Percentiles rank a stretch among this genome's conserved stretches.
Conservation (phyloP, 1,284 basidiomycete species). For the Malassezia obtusa region DNA sequence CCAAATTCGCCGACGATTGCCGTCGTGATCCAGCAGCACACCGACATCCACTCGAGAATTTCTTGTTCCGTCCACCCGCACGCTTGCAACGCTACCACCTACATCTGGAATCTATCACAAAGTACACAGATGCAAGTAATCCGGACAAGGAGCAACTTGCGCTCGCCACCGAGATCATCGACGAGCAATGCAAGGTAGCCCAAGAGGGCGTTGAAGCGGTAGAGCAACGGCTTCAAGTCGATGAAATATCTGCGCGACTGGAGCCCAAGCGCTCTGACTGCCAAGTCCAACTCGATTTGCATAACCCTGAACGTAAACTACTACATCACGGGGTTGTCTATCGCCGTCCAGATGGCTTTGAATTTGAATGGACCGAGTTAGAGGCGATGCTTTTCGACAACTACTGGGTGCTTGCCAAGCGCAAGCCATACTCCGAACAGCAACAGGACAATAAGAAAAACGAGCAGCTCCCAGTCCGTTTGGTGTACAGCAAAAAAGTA, state of each 20-base stretch:
- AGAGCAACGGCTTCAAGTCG: constrained; percentile 39
- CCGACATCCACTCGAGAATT: constrained; percentile 74
- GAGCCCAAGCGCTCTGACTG: constrained; percentile 32
- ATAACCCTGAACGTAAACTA: constrained; percentile 35
- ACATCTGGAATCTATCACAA: constrained; percentile 70
- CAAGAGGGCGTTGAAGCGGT: constrained; percentile 38
- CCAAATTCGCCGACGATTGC: constrained; percentile 66
- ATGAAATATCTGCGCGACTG: constrained; percentile 33
- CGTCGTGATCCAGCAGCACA: constrained; percentile 61
- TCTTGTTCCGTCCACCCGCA: constrained; percentile 73
- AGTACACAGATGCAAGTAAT: constrained; percentile 34
- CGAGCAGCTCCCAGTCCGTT: background rate
- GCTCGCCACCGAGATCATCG: constrained; percentile 38
- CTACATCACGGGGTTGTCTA: constrained; percentile 34
- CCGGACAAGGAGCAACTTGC: constrained; percentile 29
- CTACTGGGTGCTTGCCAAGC: constrained; percentile 40
- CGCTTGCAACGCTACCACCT: constrained; percentile 84
- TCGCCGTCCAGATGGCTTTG: constrained; percentile 40
- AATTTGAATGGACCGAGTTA: constrained; percentile 45
- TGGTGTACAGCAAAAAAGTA: background rate
- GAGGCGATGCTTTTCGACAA: constrained; percentile 43
- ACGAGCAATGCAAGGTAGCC: constrained; percentile 40
- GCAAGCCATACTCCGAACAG: constrained; percentile 19
- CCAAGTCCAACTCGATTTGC: constrained; percentile 32
- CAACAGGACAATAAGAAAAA: background rate